Conservation (phyloP, 2,329 filamentous ascomycete species). For the Aspergillus sp. region DNA sequence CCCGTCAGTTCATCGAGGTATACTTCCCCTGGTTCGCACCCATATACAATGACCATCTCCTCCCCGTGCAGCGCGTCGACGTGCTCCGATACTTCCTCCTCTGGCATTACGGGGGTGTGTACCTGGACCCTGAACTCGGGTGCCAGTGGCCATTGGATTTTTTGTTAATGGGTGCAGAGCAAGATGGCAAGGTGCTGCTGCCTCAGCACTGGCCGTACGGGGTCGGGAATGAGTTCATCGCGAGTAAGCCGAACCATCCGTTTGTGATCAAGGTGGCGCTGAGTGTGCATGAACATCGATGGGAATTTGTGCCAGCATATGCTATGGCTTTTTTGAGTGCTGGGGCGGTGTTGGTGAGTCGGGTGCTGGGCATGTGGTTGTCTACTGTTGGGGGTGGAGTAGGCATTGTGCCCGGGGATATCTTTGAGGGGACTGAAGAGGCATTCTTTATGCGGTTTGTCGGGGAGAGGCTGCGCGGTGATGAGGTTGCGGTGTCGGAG, state of each 20-base stretch:
- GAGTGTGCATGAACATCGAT: background rate
- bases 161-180: background rate
- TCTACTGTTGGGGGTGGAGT: background rate
- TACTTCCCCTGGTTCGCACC: constrained; percentile 4
- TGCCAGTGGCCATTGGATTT: background rate
- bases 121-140: background rate
- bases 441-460: background rate
- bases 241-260: background rate
- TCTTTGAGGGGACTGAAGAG: background rate
- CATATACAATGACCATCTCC: background rate
- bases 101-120: constrained; percentile 8
- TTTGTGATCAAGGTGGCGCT: constrained; percentile 4
- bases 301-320: background rate
- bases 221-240: background rate
- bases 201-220: background rate
- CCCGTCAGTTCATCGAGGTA: background rate
- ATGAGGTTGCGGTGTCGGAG: background rate
- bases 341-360: background rate
- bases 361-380: background rate
- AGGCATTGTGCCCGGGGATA: background rate
- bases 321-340: background rate
- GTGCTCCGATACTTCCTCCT: constrained; percentile 8
- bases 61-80: constrained; percentile 5
- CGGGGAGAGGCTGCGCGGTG: background rate
- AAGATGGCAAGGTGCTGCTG: background rate